These are phyloP conservation scores for Monosporascus sp. DNA, from an alignment of 2,329 filamentous ascomycete genomes.

Conservation along the genomic window DNA sequence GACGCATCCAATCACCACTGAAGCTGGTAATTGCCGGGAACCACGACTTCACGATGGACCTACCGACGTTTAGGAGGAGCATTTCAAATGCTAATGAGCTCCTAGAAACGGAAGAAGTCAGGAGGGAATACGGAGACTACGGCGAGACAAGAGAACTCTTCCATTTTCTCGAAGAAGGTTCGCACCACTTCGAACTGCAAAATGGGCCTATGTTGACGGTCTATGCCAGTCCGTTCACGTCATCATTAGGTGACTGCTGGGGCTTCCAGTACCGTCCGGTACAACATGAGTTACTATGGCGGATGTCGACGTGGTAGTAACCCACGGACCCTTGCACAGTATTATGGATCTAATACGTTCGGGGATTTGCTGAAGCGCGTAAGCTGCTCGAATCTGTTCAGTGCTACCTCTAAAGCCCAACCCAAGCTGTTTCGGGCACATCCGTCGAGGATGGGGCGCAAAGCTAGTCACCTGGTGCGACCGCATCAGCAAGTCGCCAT, in stretches of 20 bases:
- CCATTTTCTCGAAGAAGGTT: constrained; percentile 47
- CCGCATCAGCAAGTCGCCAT: constrained; percentile 18
- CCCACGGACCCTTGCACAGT: constrained; percentile 50
- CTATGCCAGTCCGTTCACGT: constrained; percentile 51
- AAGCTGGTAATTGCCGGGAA: constrained; percentile 49
- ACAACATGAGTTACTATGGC: constrained; percentile 35
- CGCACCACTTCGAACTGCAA: constrained; percentile 38
- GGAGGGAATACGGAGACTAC: constrained; percentile 33
- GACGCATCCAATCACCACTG: constrained; percentile 34
- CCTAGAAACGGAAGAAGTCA: constrained; percentile 14
- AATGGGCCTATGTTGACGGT: constrained; percentile 47
- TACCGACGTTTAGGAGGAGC: constrained; percentile 26
- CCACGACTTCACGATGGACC: constrained; percentile 43
- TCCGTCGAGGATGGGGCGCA: constrained; percentile 56
- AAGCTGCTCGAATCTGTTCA: constrained; percentile 41
- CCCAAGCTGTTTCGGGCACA: constrained; percentile 52
- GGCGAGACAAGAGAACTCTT: constrained; percentile 37
- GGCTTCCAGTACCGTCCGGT: constrained; percentile 43
- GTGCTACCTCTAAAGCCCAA: constrained; percentile 35
- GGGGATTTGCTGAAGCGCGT: constrained; percentile 21
- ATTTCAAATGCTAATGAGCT: constrained; percentile 15
- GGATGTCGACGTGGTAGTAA: constrained; percentile 44
- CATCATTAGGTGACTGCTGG: constrained; percentile 36
- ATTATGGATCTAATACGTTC: constrained; percentile 36
- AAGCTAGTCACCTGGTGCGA: constrained; percentile 47